Percentiles rank a stretch among this genome's conserved stretches.
These are phyloP conservation scores for Solanum ossicruentum DNA, from an alignment of 257 asterid species.

Conservation along the genomic window DNA sequence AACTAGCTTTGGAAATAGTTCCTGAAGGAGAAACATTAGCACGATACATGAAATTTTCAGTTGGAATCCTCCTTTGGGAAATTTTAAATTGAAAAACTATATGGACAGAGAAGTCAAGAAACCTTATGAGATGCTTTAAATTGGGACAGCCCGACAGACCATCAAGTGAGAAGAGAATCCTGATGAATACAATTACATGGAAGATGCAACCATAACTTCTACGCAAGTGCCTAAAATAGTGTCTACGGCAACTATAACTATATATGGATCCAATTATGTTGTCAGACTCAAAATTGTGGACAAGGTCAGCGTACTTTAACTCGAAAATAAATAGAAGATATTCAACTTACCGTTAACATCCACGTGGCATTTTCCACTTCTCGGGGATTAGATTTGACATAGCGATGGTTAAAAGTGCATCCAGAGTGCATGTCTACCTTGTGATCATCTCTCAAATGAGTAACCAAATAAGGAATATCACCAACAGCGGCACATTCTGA, in stretches of 20 bases:
- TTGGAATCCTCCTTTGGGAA: background rate
- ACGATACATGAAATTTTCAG: background rate
- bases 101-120: background rate
- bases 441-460: conserved; percentile 81
- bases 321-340: background rate
- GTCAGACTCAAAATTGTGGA: background rate
- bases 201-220: background rate
- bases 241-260: background rate
- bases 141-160: background rate
- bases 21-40: background rate
- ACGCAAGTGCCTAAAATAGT: background rate
- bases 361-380: conserved; percentile 94
- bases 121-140: background rate
- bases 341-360: conserved; percentile 78
- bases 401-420: conserved; percentile 88
- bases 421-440: conserved; percentile 92
- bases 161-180: background rate
- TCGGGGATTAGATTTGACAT: conserved; percentile 84
- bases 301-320: background rate
- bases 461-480: conserved; percentile 60
- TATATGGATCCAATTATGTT: background rate
- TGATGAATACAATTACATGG: background rate
- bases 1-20: background rate
- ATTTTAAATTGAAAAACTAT: background rate
- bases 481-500: conserved; percentile 76